Evolutionary conservation across 2,329 filamentous ascomycete genomes (phyloP).

Genomic region (Pezicula neosporulosa): DNA sequence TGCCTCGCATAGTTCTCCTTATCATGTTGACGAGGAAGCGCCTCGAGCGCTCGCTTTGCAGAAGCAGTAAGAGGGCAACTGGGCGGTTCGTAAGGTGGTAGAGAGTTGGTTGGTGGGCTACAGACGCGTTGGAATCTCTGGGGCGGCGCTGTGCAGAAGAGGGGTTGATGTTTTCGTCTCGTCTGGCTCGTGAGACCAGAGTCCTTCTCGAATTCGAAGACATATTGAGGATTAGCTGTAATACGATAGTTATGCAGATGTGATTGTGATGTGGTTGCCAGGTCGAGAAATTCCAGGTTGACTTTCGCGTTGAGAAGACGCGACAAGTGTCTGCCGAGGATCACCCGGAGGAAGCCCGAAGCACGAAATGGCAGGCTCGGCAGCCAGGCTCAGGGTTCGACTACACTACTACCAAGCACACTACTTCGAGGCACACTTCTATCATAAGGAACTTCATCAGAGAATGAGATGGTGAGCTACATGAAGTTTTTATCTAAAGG

Average conservation of each 20-base stretch:
- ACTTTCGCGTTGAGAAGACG: too few species aligned
- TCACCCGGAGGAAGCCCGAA: too few species aligned
- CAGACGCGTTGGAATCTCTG: slow-evolving; percentile 7
- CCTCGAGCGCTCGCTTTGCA: slow-evolving; percentile 41
- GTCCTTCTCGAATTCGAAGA: slow-evolving; percentile 13
- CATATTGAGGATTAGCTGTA: slow-evolving; percentile 9
- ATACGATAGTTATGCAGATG: not conserved
- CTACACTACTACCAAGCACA: too few species aligned
- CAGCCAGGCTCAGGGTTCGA: too few species aligned
- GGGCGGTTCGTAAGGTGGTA: slow-evolving; percentile 51
- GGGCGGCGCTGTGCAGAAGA: slow-evolving; percentile 15
- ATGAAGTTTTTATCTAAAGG: too few species aligned
- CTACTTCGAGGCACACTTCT: too few species aligned
- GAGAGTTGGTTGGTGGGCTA: slow-evolving; percentile 13
- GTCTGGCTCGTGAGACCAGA: slow-evolving; percentile 14
- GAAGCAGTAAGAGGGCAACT: slow-evolving; percentile 44
- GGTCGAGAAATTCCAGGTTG: not conserved
- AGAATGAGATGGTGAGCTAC: too few species aligned
- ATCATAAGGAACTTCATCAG: too few species aligned
- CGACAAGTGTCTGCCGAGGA: too few species aligned
- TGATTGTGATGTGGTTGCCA: not conserved
- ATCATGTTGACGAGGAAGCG: slow-evolving; percentile 37
- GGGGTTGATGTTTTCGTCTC: slow-evolving; percentile 9
- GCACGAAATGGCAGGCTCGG: too few species aligned
- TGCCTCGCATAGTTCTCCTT: slow-evolving; percentile 43